Evolutionary conservation across 176 grass and related monocot species (phyloP).

Genomic region (Oryza punctata): DNA sequence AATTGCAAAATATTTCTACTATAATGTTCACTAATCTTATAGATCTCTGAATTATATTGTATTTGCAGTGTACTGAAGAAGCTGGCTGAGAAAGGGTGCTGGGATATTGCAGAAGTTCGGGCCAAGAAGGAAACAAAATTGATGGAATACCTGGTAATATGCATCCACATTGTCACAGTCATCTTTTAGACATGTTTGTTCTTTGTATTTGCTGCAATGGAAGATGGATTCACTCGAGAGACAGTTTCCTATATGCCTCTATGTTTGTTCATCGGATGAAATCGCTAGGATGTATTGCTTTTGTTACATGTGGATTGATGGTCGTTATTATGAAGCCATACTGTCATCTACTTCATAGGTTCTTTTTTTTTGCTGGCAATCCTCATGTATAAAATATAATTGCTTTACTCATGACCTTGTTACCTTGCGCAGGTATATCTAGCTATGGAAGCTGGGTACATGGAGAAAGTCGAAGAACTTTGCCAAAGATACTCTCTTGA

Average conservation of each 20-base stretch:
- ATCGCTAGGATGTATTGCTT: too few relatives aligned
- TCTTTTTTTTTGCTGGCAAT: neutral
- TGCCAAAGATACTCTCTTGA: conserved; percentile 85
- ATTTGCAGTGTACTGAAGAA: conserved; percentile 79
- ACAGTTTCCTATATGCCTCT: conserved; percentile 18
- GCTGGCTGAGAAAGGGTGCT: conserved; percentile 93
- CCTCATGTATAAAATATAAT: neutral
- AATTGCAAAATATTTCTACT: conserved; percentile 1
- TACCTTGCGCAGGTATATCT: conserved; percentile 67
- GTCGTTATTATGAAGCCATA: too few relatives aligned
- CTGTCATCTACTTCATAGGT: too few relatives aligned
- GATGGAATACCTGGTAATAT: conserved; percentile 84
- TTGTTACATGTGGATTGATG: too few relatives aligned
- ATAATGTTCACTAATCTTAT: conserved; percentile 17
- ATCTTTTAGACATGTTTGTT: neutral
- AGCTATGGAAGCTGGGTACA: conserved; percentile 96
- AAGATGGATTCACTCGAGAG: conserved; percentile 4
- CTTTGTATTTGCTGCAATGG: conserved; percentile 8
- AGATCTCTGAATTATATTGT: conserved; percentile 17
- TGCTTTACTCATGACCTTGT: neutral
- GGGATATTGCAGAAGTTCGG: conserved; percentile 86
- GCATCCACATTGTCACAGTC: conserved; percentile 11
- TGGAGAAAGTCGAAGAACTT: conserved; percentile 88
- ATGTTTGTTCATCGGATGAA: too few relatives aligned
- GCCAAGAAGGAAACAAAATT: conserved; percentile 79